phyloP scores from a whole-genome alignment of 139 green algal genomes.

The Coelastrella sp. region DNA sequence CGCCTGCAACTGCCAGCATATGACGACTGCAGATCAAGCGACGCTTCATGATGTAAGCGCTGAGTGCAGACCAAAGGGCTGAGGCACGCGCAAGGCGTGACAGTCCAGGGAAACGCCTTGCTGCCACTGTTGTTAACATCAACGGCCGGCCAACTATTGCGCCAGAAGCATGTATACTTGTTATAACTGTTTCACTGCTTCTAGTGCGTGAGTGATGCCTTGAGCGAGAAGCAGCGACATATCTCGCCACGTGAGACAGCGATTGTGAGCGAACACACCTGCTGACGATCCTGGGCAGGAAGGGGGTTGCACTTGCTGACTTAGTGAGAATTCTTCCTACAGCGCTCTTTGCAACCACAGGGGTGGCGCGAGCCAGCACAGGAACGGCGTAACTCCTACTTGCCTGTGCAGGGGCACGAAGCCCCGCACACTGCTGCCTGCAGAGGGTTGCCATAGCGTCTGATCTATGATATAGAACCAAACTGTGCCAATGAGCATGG shows the following conservation, averaged over 20 bases:
- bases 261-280: slow-evolving; percentile 10
- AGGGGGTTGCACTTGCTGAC: not conserved
- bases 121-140: not conserved
- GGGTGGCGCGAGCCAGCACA: slow-evolving; percentile 8
- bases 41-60: too few relatives aligned
- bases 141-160: too few relatives aligned
- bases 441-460: slow-evolving; percentile 24
- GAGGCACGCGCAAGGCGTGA: too few relatives aligned
- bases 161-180: too few relatives aligned
- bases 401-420: slow-evolving; percentile 29
- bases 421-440: slow-evolving; percentile 25
- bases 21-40: too few relatives aligned
- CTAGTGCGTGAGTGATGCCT: too few relatives aligned
- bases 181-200: too few relatives aligned
- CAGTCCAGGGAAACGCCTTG: not conserved
- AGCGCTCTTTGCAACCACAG: not conserved
- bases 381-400: not conserved
- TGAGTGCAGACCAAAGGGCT: too few relatives aligned
- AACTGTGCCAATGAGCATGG: not conserved
- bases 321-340: not conserved
- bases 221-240: not conserved
- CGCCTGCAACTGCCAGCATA: too few relatives aligned
- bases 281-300: slow-evolving; percentile 17
- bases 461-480: not conserved
- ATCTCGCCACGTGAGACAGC: slow-evolving; percentile 3